Evolutionary conservation across 257 asterid genomes (phyloP).

Genomic region (Gentiana macrophylla): DNA sequence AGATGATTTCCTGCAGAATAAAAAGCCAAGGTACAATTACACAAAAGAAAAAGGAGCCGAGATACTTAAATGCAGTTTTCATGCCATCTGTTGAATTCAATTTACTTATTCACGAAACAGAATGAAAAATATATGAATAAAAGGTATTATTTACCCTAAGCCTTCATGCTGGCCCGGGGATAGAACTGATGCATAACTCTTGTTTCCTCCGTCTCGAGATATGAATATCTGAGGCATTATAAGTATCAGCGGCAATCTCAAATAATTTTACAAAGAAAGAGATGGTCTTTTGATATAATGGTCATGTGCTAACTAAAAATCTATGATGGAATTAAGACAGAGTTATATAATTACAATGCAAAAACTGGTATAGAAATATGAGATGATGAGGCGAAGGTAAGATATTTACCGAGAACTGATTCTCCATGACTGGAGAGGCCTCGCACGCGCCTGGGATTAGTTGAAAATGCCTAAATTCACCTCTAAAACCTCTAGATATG

Average conservation of each 20-base stretch:
- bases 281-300: background rate
- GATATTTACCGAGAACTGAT: conserved; percentile 86
- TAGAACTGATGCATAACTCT: conserved; percentile 81
- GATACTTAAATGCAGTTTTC: background rate
- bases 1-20: conserved; percentile 50
- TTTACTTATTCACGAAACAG: background rate
- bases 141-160: conserved; percentile 48
- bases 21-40: background rate
- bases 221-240: conserved; percentile 56
- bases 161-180: conserved; percentile 87
- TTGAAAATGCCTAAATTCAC: conserved; percentile 90
- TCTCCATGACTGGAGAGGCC: conserved; percentile 92
- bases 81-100: background rate
- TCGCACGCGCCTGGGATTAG: conserved; percentile 95
- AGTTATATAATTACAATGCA: background rate
- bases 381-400: conserved; percentile 7
- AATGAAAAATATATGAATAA: background rate
- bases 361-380: background rate
- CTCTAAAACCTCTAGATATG: conserved; percentile 97
- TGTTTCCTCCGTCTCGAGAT: conserved; percentile 95
- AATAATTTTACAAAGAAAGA: background rate
- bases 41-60: too few species aligned
- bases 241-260: background rate
- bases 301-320: background rate
- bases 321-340: background rate